phyloP scores from a whole-genome alignment of 352 stramenopile genomes.

The Globisporangium carolinianum region DNA sequence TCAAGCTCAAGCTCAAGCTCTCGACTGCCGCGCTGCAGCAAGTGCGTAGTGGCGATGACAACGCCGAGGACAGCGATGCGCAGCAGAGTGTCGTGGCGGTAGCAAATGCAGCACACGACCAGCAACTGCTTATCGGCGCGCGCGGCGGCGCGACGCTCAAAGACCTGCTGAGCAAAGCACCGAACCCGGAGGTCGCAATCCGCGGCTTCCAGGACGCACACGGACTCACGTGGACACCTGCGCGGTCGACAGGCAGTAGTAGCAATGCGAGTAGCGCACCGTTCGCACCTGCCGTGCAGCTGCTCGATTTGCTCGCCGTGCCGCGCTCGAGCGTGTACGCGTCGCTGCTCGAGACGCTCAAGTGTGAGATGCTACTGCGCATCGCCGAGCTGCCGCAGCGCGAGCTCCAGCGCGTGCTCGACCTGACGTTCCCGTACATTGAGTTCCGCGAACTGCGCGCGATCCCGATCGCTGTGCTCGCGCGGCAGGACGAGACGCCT shows the following conservation, averaged over 20 bases:
- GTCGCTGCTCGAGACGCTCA: conserved; percentile 59
- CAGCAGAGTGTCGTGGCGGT: conserved; percentile 4
- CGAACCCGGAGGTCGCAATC: conserved; percentile 80
- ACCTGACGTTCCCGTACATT: conserved; percentile 84
- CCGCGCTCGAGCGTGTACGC: conserved; percentile 56
- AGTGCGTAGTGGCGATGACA: neutral
- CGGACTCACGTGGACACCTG: conserved; percentile 44
- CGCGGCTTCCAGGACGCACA: conserved; percentile 66
- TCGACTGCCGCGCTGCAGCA: conserved; percentile 17
- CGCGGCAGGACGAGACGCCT: conserved; percentile 72
- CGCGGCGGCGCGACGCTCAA: conserved; percentile 70
- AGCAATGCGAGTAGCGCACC: conserved; percentile 1
- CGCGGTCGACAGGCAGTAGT: conserved; percentile 7
- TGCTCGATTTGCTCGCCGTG: conserved; percentile 75
- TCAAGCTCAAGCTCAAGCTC: conserved; percentile 69
- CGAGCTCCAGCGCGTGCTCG: conserved; percentile 62
- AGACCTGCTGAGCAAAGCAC: conserved; percentile 74
- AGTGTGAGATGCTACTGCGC: conserved; percentile 66
- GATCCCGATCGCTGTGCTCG: conserved; percentile 78
- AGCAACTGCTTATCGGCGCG: conserved; percentile 50
- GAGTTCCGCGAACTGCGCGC: conserved; percentile 81
- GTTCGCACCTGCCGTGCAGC: conserved; percentile 52
- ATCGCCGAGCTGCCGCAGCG: conserved; percentile 62
- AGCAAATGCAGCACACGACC: conserved; percentile 18
- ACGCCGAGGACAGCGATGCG: neutral